Evolutionary conservation across 345 rosid genomes (phyloP).

Genomic region (Atalantia buxifolia): DNA sequence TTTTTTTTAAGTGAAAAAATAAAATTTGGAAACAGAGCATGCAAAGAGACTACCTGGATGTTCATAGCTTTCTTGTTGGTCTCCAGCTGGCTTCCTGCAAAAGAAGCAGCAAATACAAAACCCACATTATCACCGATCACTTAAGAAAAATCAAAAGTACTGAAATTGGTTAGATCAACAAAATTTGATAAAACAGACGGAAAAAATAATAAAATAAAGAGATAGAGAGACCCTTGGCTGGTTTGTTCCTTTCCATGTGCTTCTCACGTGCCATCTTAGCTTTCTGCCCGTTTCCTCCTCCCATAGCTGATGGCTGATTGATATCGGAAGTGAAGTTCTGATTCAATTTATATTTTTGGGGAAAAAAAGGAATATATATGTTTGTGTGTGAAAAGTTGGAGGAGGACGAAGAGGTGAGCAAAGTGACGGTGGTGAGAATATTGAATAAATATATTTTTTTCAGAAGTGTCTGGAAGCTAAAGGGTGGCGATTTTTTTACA

Average conservation of each 20-base stretch:
- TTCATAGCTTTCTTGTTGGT: conserved; percentile 28
- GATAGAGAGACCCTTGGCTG: conserved; percentile 23
- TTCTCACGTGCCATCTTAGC: conserved; percentile 52
- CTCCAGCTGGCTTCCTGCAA: conserved; percentile 26
- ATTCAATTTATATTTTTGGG: neutral
- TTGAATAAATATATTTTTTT: no score
- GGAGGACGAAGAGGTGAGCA: neutral
- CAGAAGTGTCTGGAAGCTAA: no score
- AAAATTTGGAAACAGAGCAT: neutral
- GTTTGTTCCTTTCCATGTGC: conserved; percentile 46
- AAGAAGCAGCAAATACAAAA: neutral
- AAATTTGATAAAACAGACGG: neutral
- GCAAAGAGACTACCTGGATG: conserved; percentile 27
- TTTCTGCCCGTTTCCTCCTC: conserved; percentile 57
- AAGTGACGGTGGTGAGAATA: no score
- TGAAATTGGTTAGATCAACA: neutral
- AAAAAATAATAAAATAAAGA: neutral
- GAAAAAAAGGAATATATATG: no score
- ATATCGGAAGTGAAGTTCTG: neutral
- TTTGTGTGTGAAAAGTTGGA: no score
- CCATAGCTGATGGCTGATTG: conserved; percentile 21
- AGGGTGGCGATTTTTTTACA: no score
- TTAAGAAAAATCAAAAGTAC: neutral
- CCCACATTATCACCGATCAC: neutral
- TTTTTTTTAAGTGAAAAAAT: no score